Conservation (phyloP, 1,139 yeast genomes). For the Geotrichum citri-aurantii region DNA sequence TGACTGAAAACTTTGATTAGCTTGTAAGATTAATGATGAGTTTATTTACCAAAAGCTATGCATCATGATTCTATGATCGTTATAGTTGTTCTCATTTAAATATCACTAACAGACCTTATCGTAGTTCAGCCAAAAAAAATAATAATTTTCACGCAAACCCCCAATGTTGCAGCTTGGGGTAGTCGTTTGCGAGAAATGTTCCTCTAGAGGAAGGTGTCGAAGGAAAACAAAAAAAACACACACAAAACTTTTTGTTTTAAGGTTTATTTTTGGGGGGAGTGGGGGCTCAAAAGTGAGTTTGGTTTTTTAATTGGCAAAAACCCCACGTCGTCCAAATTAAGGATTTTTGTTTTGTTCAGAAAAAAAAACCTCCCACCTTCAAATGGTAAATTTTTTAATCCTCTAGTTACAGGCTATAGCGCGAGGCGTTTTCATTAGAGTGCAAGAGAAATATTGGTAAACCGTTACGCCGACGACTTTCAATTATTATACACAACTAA, state of each 20-base stretch:
- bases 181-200: not conserved
- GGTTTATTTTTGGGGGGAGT: not conserved
- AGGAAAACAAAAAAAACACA: not conserved
- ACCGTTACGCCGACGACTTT: not conserved
- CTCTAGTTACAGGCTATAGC: not conserved
- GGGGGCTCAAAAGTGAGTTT: not conserved
- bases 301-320: not conserved
- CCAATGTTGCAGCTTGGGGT: not conserved
- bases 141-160: not conserved
- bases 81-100: not conserved
- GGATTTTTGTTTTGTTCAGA: no score
- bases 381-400: not conserved
- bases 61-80: not conserved
- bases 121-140: not conserved
- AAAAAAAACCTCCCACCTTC: not conserved
- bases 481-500: no score
- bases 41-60: not conserved
- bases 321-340: no score
- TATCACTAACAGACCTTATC: not conserved
- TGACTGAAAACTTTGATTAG: not conserved
- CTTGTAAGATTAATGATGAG: not conserved
- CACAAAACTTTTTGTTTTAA: not conserved
- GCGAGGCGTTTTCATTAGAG: not conserved
- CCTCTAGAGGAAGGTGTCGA: not conserved
- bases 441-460: not conserved